Conservation (phyloP, 2,329 filamentous ascomycete species). For the Fusarium agapanthi region DNA sequence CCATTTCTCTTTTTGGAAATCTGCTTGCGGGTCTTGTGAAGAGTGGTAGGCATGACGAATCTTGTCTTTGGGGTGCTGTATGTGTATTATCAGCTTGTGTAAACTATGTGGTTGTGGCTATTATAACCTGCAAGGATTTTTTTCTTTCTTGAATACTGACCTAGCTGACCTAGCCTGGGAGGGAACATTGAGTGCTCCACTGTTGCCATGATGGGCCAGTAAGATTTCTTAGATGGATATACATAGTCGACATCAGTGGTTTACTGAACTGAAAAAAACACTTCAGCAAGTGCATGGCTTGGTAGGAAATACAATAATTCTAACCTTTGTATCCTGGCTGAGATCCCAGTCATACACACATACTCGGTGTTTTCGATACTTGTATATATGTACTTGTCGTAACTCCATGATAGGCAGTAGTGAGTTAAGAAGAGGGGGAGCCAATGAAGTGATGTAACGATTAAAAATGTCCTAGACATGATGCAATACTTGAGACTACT, state of each 20-base stretch:
- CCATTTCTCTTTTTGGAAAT: slow-evolving; percentile 87
- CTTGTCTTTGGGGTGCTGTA: background rate
- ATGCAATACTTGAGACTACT: background rate
- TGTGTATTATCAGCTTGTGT: slow-evolving; percentile 9
- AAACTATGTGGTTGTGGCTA: slow-evolving; percentile 1
- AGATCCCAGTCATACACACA: background rate
- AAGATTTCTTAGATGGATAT: slow-evolving; percentile 15
- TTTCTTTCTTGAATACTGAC: background rate
- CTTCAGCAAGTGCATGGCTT: background rate
- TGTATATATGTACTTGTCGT: background rate
- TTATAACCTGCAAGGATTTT: slow-evolving; percentile 26
- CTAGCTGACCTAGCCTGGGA: background rate
- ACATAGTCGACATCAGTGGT: slow-evolving; percentile 3
- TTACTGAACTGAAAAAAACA: background rate
- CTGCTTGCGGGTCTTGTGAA: slow-evolving; percentile 87
- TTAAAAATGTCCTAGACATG: background rate
- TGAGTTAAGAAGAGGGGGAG: background rate
- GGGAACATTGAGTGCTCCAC: slow-evolving; percentile 21
- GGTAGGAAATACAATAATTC: background rate
- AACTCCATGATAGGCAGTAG: background rate
- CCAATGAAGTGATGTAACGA: too few species aligned
- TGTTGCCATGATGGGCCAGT: background rate
- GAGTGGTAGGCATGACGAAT: slow-evolving; percentile 74
- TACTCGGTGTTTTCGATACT: background rate
- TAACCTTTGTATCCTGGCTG: background rate